Base-by-base conservation (phyloP, 2,329 filamentous ascomycete species). In the Penicillium sp. region DNA sequence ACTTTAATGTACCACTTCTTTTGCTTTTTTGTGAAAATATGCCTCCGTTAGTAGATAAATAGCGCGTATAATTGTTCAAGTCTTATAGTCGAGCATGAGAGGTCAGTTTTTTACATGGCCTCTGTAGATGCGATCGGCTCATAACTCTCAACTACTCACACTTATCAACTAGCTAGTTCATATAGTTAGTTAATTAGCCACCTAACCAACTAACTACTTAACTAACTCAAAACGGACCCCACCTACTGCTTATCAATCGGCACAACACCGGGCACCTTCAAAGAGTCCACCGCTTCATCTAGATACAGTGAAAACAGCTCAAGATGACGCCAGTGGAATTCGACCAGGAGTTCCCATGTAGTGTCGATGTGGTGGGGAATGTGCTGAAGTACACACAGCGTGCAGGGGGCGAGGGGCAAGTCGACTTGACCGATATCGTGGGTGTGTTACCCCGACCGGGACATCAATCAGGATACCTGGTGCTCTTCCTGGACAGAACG, bases 351-450 rank as follows among this genome's bases (percentile, higher is more conserved):
- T 20, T 36, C 7, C 40, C 24, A 10, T 27, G 40, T 6, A 37
- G 45, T 2, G 53, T 47, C 13, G 39, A 50, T 11, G 37, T 54
- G 11, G 35, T 41, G 13, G 52, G 38, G 3, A 36, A 47, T 10
- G 27, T 28, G n/a, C 24, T 66, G 18, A 54, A 51, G 41, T 65
- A 57, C 49, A 43, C 44, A 6, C 48, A 43, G 16, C 32, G 49
- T 2, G 23, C 48, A 9, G 54, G 49, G 16, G 31, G 31, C 11
- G 44, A 59, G 40, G 36, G 47, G 6, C 44, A 20, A 8, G 42
- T 66, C 32, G 34, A 56, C 10, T 40, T 56, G 26, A 46, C 49
- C 8, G 49, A 62, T 42, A 60, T 66, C 42, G 36, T 66, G 23
- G 61, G 58, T 27, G 50, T 64, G 20, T 22, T 64, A 18, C 55